Percentiles rank a stretch among this genome's conserved stretches.
Evolutionary conservation across 164 flowering plant genomes (phyloP).

Genomic region (Euptelea pleiosperma): DNA sequence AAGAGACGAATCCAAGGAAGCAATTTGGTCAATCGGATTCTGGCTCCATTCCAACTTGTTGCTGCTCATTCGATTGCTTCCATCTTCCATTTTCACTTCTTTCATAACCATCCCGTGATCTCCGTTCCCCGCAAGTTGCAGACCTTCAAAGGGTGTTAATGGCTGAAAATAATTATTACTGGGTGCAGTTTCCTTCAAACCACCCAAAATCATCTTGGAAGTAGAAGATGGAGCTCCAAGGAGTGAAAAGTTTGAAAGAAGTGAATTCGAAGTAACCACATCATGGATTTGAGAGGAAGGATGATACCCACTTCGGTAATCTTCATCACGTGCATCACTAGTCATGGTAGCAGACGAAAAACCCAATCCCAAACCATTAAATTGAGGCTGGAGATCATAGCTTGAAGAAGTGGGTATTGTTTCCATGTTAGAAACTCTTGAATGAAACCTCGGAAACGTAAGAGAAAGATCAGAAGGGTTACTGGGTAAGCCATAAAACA

Average conservation of each 20-base stretch:
- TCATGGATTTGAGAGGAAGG: conserved; percentile 28
- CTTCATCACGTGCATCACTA: conserved; percentile 10
- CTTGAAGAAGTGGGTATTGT: conserved; percentile 13
- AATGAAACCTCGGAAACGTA: conserved; percentile 28
- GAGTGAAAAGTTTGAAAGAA: conserved; percentile 34
- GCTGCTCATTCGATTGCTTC: conserved; percentile 5
- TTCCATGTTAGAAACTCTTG: conserved; percentile 18
- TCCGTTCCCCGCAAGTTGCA: conserved; percentile 22
- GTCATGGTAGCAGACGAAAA: conserved; percentile 32
- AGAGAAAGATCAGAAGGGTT: conserved; percentile 31
- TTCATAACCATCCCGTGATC: conserved; percentile 16
- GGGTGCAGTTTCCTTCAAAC: conserved; percentile 21
- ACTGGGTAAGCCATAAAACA: conserved; percentile 39
- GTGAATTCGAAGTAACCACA: conserved; percentile 29
- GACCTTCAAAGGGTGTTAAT: conserved; percentile 32
- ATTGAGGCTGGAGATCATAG: conserved; percentile 36
- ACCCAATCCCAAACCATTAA: conserved; percentile 50
- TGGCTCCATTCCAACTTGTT: conserved; percentile 22
- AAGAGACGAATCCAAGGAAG: conserved; percentile 39
- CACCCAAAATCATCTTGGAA: conserved; percentile 24
- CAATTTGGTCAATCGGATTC: conserved; percentile 37
- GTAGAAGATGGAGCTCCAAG: conserved; percentile 40
- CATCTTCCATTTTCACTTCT: conserved; percentile 45
- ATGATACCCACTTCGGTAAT: conserved; percentile 22
- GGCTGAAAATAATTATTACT: conserved; percentile 27